Evolutionary conservation across 306 rosid genomes (phyloP).

Genomic region (Trichosanthes cucumerina): DNA sequence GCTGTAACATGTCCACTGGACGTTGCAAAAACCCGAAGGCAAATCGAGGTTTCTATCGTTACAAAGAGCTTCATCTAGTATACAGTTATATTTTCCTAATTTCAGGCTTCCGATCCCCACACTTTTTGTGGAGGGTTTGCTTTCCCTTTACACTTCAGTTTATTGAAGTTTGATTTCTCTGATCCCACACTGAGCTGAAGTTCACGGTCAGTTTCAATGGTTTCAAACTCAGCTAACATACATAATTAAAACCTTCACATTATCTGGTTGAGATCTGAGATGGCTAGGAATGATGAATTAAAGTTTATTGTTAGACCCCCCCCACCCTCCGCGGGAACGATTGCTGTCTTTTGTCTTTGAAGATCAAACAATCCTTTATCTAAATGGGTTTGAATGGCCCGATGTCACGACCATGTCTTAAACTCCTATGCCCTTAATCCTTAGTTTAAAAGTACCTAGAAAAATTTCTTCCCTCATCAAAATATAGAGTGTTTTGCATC

Average conservation of each 20-base stretch:
- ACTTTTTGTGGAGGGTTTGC: background rate
- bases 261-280: background rate
- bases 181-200: background rate
- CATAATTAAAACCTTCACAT: background rate
- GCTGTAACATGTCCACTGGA: conserved; percentile 93
- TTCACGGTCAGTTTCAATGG: background rate
- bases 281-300: background rate
- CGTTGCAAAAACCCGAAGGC: conserved; percentile 83
- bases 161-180: background rate
- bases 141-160: background rate
- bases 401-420: background rate
- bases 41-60: conserved; percentile 56
- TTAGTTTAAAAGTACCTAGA: background rate
- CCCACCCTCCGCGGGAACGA: background rate
- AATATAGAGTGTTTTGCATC: background rate
- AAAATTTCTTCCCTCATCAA: background rate
- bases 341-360: background rate
- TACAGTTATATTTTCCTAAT: background rate
- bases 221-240: background rate
- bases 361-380: background rate
- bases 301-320: background rate
- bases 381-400: background rate
- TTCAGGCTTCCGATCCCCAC: background rate
- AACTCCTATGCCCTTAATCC: background rate
- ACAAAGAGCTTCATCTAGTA: background rate